Percentiles rank a stretch among this genome's conserved stretches.
phyloP scores from a whole-genome alignment of 1,284 basidiomycete genomes.

The Trametes pubescens region DNA sequence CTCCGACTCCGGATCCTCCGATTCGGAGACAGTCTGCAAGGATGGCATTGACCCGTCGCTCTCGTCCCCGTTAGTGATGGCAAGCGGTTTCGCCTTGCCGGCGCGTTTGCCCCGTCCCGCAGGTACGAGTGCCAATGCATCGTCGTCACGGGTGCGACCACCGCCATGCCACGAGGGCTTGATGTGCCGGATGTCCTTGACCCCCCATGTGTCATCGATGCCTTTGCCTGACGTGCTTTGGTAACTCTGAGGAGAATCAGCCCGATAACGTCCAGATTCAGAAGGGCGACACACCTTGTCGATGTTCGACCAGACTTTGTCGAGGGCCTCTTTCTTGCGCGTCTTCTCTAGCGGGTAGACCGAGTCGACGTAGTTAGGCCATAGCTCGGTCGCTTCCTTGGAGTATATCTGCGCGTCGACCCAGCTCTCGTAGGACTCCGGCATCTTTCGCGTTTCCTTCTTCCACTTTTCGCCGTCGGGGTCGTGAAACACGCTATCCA shows the following conservation, averaged over 20 bases:
- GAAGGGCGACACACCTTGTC: slow-evolving; percentile 55
- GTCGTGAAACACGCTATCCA: slow-evolving; percentile 65
- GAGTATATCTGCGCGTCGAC: slow-evolving; percentile 71
- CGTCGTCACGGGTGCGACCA: slow-evolving; percentile 41
- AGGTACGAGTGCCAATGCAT: slow-evolving; percentile 34
- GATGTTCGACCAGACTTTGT: slow-evolving; percentile 70
- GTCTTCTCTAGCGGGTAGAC: slow-evolving; percentile 67
- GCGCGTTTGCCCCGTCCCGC: slow-evolving; percentile 20
- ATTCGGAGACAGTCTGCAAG: slow-evolving; percentile 68
- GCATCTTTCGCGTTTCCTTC: slow-evolving; percentile 56
- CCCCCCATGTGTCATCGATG: slow-evolving; percentile 69
- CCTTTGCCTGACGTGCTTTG: slow-evolving; percentile 55
- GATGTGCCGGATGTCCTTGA: slow-evolving; percentile 59
- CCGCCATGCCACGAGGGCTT: slow-evolving; percentile 65
- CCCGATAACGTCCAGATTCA: background rate
- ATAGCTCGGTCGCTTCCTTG: slow-evolving; percentile 57
- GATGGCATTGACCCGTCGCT: slow-evolving; percentile 67
- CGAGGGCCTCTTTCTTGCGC: slow-evolving; percentile 55
- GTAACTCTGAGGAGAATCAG: slow-evolving; percentile 61
- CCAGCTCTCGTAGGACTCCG: slow-evolving; percentile 68
- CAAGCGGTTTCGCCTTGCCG: slow-evolving; percentile 52
- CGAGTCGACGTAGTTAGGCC: slow-evolving; percentile 60
- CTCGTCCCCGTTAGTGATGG: slow-evolving; percentile 56
- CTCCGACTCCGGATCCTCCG: slow-evolving; percentile 46
- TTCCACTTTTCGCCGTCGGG: slow-evolving; percentile 59